Evolutionary conservation across 2,329 filamentous ascomycete genomes (phyloP).

Genomic region (Rosellinia necatrix): DNA sequence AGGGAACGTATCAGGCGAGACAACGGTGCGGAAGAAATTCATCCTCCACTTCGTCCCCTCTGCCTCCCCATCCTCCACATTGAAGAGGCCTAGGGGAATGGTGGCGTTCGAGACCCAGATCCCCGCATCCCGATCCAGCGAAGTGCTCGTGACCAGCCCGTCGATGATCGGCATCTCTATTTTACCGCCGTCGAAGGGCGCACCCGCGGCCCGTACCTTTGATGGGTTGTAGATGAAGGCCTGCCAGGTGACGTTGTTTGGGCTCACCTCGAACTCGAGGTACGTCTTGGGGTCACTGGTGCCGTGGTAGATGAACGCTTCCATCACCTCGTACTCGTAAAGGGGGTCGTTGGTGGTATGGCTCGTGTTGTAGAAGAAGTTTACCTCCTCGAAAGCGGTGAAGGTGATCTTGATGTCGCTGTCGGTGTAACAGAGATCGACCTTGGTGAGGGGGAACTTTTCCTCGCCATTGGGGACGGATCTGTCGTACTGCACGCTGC

Average conservation of each 20-base stretch:
- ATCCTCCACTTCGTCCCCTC: slow-evolving; percentile 54
- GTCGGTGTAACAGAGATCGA: slow-evolving; percentile 53
- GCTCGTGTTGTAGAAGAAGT: slow-evolving; percentile 51
- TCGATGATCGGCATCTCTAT: slow-evolving; percentile 47
- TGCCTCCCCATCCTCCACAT: slow-evolving; percentile 49
- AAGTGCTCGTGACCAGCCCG: slow-evolving; percentile 48
- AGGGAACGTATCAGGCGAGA: slow-evolving; percentile 48
- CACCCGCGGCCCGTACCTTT: slow-evolving; percentile 47
- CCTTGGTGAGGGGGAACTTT: slow-evolving; percentile 50
- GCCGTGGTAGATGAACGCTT: slow-evolving; percentile 53
- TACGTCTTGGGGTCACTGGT: slow-evolving; percentile 53
- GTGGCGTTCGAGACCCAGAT: slow-evolving; percentile 48
- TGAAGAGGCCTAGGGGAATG: slow-evolving; percentile 56
- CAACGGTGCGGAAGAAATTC: slow-evolving; percentile 57
- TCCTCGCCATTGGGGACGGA: slow-evolving; percentile 47
- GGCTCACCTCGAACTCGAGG: slow-evolving; percentile 56
- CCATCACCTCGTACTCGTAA: slow-evolving; percentile 57
- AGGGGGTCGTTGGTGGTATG: slow-evolving; percentile 52
- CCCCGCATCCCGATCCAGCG: slow-evolving; percentile 42
- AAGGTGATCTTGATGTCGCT: slow-evolving; percentile 48
- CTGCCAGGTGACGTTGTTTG: slow-evolving; percentile 57
- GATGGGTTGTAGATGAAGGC: slow-evolving; percentile 57
- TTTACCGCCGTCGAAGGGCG: slow-evolving; percentile 51
- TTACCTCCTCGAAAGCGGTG: slow-evolving; percentile 51
- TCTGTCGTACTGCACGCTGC: slow-evolving; percentile 46